Evolutionary conservation across 257 asterid genomes (phyloP), one percentile per base, ranked within the genome.

Genomic region (Forsythia suspensa): DNA sequence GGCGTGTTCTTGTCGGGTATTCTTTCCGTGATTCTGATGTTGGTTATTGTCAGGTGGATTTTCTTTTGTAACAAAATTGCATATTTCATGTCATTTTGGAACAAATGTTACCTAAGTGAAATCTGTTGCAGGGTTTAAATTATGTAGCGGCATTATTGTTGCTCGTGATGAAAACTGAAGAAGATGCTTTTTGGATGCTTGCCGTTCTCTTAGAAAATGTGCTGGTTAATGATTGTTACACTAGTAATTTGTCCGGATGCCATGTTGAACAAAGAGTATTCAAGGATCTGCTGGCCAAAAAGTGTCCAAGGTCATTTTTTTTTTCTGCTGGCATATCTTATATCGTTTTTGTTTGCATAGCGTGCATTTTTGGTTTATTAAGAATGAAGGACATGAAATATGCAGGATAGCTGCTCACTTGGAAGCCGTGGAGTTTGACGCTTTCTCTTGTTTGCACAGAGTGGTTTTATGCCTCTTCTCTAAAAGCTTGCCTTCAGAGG

Each of bases 101-200:
- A 29, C 21, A 38, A 20, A 41, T 66, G 34, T 76, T 71, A 68
- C 51, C 57, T 37, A 44, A 36, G 74, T 40, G 81, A 76, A 61
- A 24, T 78, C 8, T 76, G 80, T 70, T 57, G 81, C 92, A 95
- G 97, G 98, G 99, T 71, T 89, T 96, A 84, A 96, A 96, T 87
- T 96, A 92, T 75, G 99, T 96, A 6, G 99, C 96, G 69, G 99
- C 99, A 36, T 79, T 96, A 72, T 75, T 96, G 80, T 83, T 96
- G 91, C 96, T 96, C 80, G 99, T 96, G 79, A 96, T 96, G 98
- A 93, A 90, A 88, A 96, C 96, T 0, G 99, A 96, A 87, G 98
- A 96, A 86, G 99, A 96, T 51, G 99, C 98, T 51, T 96, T n/a
- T 85, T 96, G 99, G 99, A 96, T 94, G 99, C 97, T 96, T 76